A percentile compares a stretch with the other conserved stretches of the same genome.
phyloP scores from a whole-genome alignment of 768 basidiomycete genomes.

The Clavulina sp. region DNA sequence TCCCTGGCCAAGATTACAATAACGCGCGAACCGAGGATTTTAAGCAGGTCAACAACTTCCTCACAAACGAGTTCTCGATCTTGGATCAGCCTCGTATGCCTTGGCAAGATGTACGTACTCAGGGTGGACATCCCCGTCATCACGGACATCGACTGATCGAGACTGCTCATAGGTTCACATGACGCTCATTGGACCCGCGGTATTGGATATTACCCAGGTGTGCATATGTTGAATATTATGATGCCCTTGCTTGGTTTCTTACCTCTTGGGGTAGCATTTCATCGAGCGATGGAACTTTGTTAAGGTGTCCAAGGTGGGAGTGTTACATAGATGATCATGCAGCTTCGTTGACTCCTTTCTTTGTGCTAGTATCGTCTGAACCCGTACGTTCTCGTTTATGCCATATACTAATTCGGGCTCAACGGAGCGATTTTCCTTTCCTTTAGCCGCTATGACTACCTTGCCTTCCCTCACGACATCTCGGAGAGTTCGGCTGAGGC shows the following conservation, averaged over 20 bases:
- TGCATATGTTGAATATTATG: too few relatives aligned
- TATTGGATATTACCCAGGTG: slow-evolving; percentile 80
- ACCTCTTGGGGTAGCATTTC: too few relatives aligned
- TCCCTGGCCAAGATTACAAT: slow-evolving; percentile 88
- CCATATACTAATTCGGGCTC: too few relatives aligned
- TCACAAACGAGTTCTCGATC: slow-evolving; percentile 49
- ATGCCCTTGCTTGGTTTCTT: too few relatives aligned
- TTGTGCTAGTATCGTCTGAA: slow-evolving; percentile 16
- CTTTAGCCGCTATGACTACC: slow-evolving; percentile 39
- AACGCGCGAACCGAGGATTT: slow-evolving; percentile 78
- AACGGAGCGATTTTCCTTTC: background rate
- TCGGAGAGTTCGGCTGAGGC: background rate
- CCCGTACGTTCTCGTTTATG: slow-evolving; percentile 1
- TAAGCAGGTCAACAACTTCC: slow-evolving; percentile 57
- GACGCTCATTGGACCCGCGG: slow-evolving; percentile 63
- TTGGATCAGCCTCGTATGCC: slow-evolving; percentile 67
- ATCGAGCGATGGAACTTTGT: slow-evolving; percentile 83
- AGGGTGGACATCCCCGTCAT: background rate
- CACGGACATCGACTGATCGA: background rate
- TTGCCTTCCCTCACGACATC: slow-evolving; percentile 51
- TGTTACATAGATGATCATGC: too few relatives aligned
- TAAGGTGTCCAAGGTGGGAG: slow-evolving; percentile 44
- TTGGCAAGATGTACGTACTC: slow-evolving; percentile 59
- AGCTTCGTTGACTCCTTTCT: too few relatives aligned
- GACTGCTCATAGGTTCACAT: slow-evolving; percentile 29